Evolutionary conservation across 2,329 filamentous ascomycete species (phyloP), one percentile per base, ranked within the genome.

Genomic region (Coniella lustricola): DNA sequence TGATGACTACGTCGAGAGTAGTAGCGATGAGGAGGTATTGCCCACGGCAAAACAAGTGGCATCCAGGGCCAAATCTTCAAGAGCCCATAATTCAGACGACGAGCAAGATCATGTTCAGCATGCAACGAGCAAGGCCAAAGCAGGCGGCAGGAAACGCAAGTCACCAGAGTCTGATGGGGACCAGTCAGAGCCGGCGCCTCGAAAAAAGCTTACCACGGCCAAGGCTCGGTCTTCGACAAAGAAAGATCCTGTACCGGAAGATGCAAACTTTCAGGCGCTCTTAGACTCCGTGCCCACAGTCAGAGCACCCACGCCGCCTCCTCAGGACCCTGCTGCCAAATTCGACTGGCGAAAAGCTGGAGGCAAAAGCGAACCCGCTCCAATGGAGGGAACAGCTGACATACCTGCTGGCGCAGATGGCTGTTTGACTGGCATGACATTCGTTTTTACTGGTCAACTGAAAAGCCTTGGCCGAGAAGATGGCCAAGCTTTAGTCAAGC

Each of bases 401-500:
- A 70, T 96, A 43, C 93, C 93, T 0, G 77, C 80, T 17, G 93
- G 93, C 7, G 82, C 83, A 45, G 87, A 93, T 10, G 94, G 96
- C 58, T 98, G 93, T 62, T 77, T 98, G 48, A 83, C 84, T 47
- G 93, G 94, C 0, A 74, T 97, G 48, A 86, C 82, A 0, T 98
- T 98, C 61, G 93, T 98, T 22, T 98, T 98, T 60, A 98, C 94
- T 0, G 93, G 93, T 20, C 76, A 96, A 20, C 72, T 97, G 34
- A 79, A 87, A 52, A 83, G 79, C 0, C 78, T 97, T 49, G 83
- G 86, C 38, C 82, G 93, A 52, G 90, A 95, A 5, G 90, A 95
- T 58, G 91, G 81, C 1, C 84, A 90, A 56, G 82, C 79, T 37
- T 72, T 98, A 16, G 88, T 97, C 49, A 98, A 98, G 65, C 82